Base-by-base conservation (phyloP, 2,329 filamentous ascomycete genomes). In the Exophiala sp. region DNA sequence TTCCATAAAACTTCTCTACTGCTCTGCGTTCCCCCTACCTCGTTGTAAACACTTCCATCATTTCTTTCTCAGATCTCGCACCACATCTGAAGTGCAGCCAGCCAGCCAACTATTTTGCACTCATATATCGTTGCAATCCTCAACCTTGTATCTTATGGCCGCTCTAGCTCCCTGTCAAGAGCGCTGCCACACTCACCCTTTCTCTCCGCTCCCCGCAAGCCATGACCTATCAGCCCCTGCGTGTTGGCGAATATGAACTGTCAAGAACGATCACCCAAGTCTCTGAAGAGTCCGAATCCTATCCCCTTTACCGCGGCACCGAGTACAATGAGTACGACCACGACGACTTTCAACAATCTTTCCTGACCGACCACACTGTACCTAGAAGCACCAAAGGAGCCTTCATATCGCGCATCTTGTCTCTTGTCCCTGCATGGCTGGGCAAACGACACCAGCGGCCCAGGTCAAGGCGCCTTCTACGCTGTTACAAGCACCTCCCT, bases 211-310 rank as follows among this genome's bases (percentile, higher is more conserved):
- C 46, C 40, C 37, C 44, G 14, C 42, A 46, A 45, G 48, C 40
- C 41, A 57, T 57, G 54, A 57, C 24, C 39, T 35, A 35, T 46
- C 38, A 22, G 19, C 41, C 39, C 35, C 37, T 43, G n/a, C 45
- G 34, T 13, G 13, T 40, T 30, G 46, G 55, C 14, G 48, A 57
- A 37, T 57, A 57, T 43, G 55, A 57, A 39, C 35, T 57, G 16
- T 51, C 53, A 19, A 43, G 45, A 38, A 46, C 48, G n/a, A 57
- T 42, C 34, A 52, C 54, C 14, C 37, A 44, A 16, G 29, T 40
- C n/a, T 52, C 51, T 8, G 51, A 54, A 19, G 45, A 50, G 9
- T 16, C 19, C 32, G 54, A 57, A 14, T 37, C 43, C 22, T 34
- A 38, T 16, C 34, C 39, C 29, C 48, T 39, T 29, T 46, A 37